phyloP scores from a whole-genome alignment of 1,284 basidiomycete genomes.

The Rhodotorula sp. region DNA sequence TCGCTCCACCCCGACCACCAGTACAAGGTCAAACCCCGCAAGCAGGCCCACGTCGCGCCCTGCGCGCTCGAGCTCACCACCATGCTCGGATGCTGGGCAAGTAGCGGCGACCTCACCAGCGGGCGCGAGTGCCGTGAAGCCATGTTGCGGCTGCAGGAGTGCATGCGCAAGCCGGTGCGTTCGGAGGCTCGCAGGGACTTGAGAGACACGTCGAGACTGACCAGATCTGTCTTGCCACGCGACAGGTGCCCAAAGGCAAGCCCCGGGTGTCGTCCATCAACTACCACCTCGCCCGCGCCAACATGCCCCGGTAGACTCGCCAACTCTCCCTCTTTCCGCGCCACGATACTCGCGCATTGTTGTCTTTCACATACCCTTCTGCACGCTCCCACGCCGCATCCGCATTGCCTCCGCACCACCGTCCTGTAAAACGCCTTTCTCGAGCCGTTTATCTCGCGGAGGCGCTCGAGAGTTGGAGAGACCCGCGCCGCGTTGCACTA shows the following conservation, averaged over 20 bases:
- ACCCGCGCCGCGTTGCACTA: neutral
- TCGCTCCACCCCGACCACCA: conserved; percentile 47
- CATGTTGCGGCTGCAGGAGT: conserved; percentile 69
- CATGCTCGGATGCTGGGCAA: conserved; percentile 92
- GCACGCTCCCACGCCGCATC: too few relatives aligned
- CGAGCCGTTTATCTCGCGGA: neutral
- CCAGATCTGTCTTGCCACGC: conserved; percentile 42
- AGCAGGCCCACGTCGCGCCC: conserved; percentile 63
- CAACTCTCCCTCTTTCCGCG: neutral
- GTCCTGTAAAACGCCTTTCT: neutral
- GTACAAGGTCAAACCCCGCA: conserved; percentile 74
- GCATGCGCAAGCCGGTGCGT: conserved; percentile 77
- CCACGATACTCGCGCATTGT: neutral
- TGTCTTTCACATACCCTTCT: neutral
- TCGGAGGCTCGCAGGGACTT: neutral
- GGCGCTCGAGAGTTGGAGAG: neutral
- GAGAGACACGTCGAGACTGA: conserved; percentile 5
- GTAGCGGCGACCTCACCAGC: conserved; percentile 66
- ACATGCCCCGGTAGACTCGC: neutral
- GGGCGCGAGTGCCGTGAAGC: conserved; percentile 62
- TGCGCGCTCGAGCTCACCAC: conserved; percentile 73
- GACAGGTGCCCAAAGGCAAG: conserved; percentile 56
- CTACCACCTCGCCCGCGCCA: conserved; percentile 61
- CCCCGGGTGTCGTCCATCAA: conserved; percentile 71
- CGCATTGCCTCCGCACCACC: too few relatives aligned